These are phyloP conservation scores for Pneumocystis murina DNA, from an alignment of 1,139 yeast species.

Conservation along the genomic window DNA sequence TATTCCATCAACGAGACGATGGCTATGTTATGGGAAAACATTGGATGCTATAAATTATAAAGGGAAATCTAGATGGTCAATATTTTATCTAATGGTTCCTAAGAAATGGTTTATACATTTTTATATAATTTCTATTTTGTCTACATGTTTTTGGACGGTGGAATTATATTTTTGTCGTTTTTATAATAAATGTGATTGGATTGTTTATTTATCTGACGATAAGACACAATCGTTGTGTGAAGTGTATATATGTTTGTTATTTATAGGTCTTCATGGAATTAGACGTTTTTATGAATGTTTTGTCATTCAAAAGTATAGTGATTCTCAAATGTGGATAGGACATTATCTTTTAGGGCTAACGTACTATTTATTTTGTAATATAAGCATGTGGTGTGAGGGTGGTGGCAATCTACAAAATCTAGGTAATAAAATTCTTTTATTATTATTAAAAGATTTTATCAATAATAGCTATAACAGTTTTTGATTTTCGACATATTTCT, in stretches of 20 bases:
- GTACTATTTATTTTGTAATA: constrained; percentile 38
- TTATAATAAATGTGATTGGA: neutral
- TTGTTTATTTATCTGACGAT: neutral
- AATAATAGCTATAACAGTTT: neutral
- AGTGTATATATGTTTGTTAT: constrained; percentile 19
- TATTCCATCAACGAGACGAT: neutral
- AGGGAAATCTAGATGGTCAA: neutral
- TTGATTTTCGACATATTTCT: neutral
- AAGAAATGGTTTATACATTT: constrained; percentile 35
- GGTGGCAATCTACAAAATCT: constrained; percentile 1
- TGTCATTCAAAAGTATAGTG: constrained; percentile 34
- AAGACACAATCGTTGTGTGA: neutral
- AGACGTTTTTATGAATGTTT: constrained; percentile 52
- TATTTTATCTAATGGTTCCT: constrained; percentile 25
- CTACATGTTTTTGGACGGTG: neutral
- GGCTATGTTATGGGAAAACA: neutral
- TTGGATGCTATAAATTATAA: neutral
- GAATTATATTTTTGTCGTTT: neutral
- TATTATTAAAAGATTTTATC: neutral
- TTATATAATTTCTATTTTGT: constrained; percentile 22
- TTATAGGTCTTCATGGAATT: constrained; percentile 41
- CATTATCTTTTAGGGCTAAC: constrained; percentile 64
- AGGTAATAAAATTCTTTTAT: neutral
- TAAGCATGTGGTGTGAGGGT: constrained; percentile 19
- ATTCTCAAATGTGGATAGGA: constrained; percentile 49